These are phyloP conservation scores for Sindora glabra DNA, from an alignment of 306 rosid genomes.

Conservation along the genomic window DNA sequence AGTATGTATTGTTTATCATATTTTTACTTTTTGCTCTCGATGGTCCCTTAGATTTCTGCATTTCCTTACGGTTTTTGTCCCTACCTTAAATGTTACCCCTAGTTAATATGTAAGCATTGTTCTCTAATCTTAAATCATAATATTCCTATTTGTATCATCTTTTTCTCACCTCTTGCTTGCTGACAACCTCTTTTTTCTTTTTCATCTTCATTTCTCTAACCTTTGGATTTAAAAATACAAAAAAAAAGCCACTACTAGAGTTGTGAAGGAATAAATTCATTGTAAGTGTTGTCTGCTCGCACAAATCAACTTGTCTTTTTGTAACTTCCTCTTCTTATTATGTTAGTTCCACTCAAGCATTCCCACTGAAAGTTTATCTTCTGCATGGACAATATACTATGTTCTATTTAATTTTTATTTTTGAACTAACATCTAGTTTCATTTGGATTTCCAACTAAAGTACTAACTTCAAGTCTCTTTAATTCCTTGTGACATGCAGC, in stretches of 20 bases:
- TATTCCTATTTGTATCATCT: background rate
- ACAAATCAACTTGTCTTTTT: background rate
- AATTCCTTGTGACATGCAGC: constrained; percentile 50
- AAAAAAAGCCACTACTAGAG: constrained; percentile 86
- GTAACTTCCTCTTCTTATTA: background rate
- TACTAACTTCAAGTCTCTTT: constrained; percentile 2
- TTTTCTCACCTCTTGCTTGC: background rate
- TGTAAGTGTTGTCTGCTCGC: constrained; percentile 76
- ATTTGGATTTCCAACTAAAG: background rate
- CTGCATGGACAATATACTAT: background rate
- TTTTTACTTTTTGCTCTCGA: too few relatives aligned
- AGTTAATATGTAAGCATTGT: too few relatives aligned
- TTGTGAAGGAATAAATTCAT: constrained; percentile 89
- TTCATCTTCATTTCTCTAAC: constrained; percentile 22
- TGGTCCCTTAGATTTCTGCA: too few relatives aligned
- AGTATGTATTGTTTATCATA: too few relatives aligned
- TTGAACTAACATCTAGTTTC: constrained; percentile 1
- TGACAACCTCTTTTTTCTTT: background rate
- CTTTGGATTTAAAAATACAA: constrained; percentile 41
- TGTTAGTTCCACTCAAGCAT: background rate
- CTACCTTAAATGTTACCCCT: too few relatives aligned
- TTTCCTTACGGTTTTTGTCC: too few relatives aligned
- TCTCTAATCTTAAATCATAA: background rate
- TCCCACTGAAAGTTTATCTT: background rate
- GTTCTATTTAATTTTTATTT: constrained; percentile 8